phyloP scores from a whole-genome alignment of 2,329 filamentous ascomycete genomes.

The Phyllachora maydis region DNA sequence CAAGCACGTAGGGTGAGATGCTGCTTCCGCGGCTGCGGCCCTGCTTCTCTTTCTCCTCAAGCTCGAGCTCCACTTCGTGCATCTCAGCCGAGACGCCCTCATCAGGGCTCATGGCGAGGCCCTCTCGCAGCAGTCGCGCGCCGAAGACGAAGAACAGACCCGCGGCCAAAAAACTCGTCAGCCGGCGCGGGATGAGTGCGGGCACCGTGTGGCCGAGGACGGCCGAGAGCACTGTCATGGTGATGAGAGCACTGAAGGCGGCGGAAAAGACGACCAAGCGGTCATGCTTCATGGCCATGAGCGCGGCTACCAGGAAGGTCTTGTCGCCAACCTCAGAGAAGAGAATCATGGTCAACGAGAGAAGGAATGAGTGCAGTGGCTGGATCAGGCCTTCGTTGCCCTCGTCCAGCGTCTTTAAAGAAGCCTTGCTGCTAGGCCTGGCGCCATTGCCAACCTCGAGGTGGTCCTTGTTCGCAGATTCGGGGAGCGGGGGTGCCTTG shows the following conservation, averaged over 20 bases:
- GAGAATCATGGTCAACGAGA: conserved; percentile 93
- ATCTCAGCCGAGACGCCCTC: conserved; percentile 93
- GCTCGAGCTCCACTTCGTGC: conserved; percentile 86
- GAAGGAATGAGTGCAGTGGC: conserved; percentile 70
- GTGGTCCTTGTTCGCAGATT: conserved; percentile 43
- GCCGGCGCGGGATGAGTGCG: conserved; percentile 68
- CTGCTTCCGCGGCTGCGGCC: conserved; percentile 45
- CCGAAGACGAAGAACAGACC: conserved; percentile 81
- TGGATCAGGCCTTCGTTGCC: conserved; percentile 44
- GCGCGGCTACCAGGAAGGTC: conserved; percentile 86
- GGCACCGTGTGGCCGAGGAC: conserved; percentile 84
- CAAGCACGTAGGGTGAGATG: conserved; percentile 55
- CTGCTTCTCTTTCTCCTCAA: conserved; percentile 79
- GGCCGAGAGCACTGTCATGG: conserved; percentile 91
- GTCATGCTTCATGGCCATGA: conserved; percentile 99
- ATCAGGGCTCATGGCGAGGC: conserved; percentile 69
- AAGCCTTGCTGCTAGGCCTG: conserved; percentile 10
- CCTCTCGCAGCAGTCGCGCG: conserved; percentile 64
- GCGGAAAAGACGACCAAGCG: conserved; percentile 85
- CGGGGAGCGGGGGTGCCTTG: conserved; percentile 47
- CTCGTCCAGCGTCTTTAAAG: conserved; percentile 16
- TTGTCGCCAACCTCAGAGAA: conserved; percentile 97
- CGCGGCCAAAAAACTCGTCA: conserved; percentile 75
- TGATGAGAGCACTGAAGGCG: conserved; percentile 74
- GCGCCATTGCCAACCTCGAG: conserved; percentile 27